Evolutionary conservation across 1,139 yeast genomes (phyloP).

Genomic region (Debaryomyces subglobosus): DNA sequence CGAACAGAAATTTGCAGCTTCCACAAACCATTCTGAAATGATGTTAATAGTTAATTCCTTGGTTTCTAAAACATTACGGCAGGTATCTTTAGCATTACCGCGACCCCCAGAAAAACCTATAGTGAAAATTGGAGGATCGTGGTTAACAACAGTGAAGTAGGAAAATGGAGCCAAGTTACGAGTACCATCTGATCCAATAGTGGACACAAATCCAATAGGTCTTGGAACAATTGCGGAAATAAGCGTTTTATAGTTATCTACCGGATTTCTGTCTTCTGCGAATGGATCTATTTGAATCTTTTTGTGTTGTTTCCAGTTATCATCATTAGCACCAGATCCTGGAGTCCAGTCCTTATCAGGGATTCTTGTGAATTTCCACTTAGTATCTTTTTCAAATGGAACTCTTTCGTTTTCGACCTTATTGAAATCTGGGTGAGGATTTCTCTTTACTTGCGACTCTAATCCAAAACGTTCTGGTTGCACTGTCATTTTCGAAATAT

Average conservation of each 20-base stretch:
- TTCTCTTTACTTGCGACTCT: slow-evolving; percentile 20
- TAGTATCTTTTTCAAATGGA: slow-evolving; percentile 19
- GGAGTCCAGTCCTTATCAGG: slow-evolving; percentile 37
- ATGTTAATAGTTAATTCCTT: slow-evolving; percentile 61
- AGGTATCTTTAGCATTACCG: slow-evolving; percentile 52
- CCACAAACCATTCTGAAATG: slow-evolving; percentile 65
- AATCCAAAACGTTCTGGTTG: slow-evolving; percentile 18
- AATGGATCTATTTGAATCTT: slow-evolving; percentile 55
- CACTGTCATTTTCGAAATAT: not conserved
- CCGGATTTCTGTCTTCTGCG: slow-evolving; percentile 40
- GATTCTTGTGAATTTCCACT: slow-evolving; percentile 25
- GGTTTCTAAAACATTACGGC: slow-evolving; percentile 51
- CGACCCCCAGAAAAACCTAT: slow-evolving; percentile 49
- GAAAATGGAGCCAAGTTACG: slow-evolving; percentile 63
- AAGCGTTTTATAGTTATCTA: slow-evolving; percentile 53
- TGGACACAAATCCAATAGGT: slow-evolving; percentile 61
- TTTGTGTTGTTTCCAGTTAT: slow-evolving; percentile 41
- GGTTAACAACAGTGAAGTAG: slow-evolving; percentile 50
- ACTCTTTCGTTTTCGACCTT: slow-evolving; percentile 11
- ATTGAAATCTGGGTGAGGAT: slow-evolving; percentile 30
- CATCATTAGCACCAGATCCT: slow-evolving; percentile 48
- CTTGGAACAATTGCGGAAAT: slow-evolving; percentile 58
- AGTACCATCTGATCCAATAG: slow-evolving; percentile 45
- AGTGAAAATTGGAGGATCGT: slow-evolving; percentile 63
- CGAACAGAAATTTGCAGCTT: slow-evolving; percentile 60